phyloP scores from a whole-genome alignment of 139 green algal genomes.

The Closterium sp. region DNA sequence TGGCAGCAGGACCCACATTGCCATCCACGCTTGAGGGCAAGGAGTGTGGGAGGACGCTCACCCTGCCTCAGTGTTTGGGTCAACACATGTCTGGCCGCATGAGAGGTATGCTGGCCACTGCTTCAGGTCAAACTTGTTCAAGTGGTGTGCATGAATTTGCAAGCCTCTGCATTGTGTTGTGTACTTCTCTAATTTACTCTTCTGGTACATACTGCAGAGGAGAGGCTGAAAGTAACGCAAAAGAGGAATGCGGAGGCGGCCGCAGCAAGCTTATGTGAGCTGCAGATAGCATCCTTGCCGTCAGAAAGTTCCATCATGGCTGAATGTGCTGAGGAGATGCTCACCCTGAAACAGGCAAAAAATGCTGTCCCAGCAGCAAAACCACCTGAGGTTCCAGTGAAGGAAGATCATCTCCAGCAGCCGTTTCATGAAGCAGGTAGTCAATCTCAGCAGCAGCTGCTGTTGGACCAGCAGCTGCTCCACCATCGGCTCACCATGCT shows the following conservation, averaged over 20 bases:
- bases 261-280: neutral
- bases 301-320: neutral
- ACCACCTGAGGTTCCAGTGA: neutral
- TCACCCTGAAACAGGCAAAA: neutral
- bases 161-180: too few relatives aligned
- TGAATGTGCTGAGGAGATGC: neutral
- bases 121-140: neutral
- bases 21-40: neutral
- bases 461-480: neutral
- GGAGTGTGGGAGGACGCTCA: neutral
- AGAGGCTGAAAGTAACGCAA: neutral
- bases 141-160: too few relatives aligned
- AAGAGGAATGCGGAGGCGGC: neutral
- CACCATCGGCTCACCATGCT: neutral
- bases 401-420: neutral
- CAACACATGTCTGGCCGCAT: neutral
- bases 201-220: too few relatives aligned
- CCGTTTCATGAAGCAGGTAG: neutral
- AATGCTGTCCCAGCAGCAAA: neutral
- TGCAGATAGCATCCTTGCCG: neutral
- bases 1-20: neutral
- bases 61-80: neutral
- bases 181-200: too few relatives aligned
- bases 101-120: neutral
- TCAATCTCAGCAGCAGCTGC: neutral